Conservation (phyloP, 208 protist genomes). For the Leishmania major region DNA sequence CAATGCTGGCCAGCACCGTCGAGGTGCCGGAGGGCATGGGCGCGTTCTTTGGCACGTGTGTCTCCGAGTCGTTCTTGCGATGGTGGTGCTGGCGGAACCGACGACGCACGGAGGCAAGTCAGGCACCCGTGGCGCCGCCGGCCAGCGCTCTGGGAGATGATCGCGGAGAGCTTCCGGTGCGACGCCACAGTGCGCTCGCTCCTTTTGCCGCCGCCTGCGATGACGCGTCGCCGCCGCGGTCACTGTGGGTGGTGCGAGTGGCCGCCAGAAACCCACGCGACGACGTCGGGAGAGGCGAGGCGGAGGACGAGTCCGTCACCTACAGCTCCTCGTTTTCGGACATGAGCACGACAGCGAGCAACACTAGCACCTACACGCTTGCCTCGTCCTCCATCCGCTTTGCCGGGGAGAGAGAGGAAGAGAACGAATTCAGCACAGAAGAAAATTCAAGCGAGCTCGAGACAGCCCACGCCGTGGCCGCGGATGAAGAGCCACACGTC, state of each 20-base stretch:
- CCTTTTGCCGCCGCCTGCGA: background rate
- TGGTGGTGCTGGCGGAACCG: slow-evolving; percentile 30
- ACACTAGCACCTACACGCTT: slow-evolving; percentile 1
- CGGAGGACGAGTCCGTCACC: slow-evolving; percentile 15
- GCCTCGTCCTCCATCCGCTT: slow-evolving; percentile 25
- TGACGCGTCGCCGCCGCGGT: background rate
- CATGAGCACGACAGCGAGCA: slow-evolving; percentile 10
- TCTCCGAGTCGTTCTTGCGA: slow-evolving; percentile 31
- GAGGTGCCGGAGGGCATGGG: slow-evolving; percentile 32
- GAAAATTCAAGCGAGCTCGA: background rate
- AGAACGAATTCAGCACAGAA: background rate
- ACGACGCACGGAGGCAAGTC: background rate
- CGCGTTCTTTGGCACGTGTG: slow-evolving; percentile 29
- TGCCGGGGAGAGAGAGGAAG: slow-evolving; percentile 9
- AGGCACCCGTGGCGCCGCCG: background rate
- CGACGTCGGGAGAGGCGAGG: background rate
- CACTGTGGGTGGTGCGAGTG: slow-evolving; percentile 12
- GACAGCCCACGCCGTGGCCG: background rate
- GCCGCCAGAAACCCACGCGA: background rate
- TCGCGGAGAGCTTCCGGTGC: background rate
- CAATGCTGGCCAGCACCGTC: slow-evolving; percentile 32
- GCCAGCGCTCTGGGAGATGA: background rate
- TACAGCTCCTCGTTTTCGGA: slow-evolving; percentile 35
- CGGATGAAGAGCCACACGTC: background rate
- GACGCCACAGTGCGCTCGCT: background rate